phyloP scores from a whole-genome alignment of 441 rosid species.

The California macrophylla region DNA sequence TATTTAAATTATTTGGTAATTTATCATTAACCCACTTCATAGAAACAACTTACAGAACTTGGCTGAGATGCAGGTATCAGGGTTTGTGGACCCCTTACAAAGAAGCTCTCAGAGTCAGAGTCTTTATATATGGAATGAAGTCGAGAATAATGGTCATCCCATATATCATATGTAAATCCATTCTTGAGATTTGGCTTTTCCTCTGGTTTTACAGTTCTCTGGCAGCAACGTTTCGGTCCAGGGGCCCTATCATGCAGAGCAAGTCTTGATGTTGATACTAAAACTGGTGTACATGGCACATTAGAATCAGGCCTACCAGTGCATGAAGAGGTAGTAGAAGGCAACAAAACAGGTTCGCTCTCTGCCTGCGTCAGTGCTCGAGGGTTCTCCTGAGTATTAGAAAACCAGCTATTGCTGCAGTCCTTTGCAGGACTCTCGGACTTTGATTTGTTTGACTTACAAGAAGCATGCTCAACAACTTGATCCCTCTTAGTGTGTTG shows the following conservation, averaged over 20 bases:
- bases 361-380: slow-evolving; percentile 18
- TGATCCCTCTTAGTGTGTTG: slow-evolving; percentile 21
- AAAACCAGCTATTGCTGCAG: slow-evolving; percentile 12
- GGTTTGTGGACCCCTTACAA: slow-evolving; percentile 72
- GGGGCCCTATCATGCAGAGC: slow-evolving; percentile 79
- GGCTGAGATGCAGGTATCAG: slow-evolving; percentile 40
- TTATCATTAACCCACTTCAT: slow-evolving; percentile 49
- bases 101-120: slow-evolving; percentile 58
- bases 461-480: slow-evolving; percentile 20
- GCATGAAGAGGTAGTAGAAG: slow-evolving; percentile 44
- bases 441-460: slow-evolving; percentile 15
- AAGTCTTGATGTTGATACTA: slow-evolving; percentile 33
- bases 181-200: slow-evolving; percentile 26
- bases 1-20: slow-evolving; percentile 22
- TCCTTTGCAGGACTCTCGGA: slow-evolving; percentile 21
- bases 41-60: slow-evolving; percentile 45
- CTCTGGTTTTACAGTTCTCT: slow-evolving; percentile 27
- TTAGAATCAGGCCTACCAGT: slow-evolving; percentile 25
- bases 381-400: slow-evolving; percentile 21
- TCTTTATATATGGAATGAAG: slow-evolving; percentile 32
- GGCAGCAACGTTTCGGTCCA: slow-evolving; percentile 35
- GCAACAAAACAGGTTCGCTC: slow-evolving; percentile 30
- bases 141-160: slow-evolving; percentile 78
- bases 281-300: slow-evolving; percentile 26
- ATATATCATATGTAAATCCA: slow-evolving; percentile 58